These are phyloP conservation scores for Pulveroboletus sp. DNA, from an alignment of 768 basidiomycete genomes.

Conservation along the genomic window DNA sequence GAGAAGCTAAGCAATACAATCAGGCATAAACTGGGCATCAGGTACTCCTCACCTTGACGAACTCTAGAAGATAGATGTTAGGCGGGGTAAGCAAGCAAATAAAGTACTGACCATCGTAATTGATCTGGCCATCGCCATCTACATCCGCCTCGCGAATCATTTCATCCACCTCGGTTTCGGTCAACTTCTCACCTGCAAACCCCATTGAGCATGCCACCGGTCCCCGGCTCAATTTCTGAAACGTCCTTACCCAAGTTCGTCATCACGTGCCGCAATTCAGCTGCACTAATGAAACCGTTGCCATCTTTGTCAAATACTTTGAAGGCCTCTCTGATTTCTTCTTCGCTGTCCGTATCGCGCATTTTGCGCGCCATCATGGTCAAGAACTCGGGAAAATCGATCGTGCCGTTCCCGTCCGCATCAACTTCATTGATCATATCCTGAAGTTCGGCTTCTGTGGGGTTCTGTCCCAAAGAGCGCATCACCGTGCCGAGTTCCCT, in stretches of 20 bases:
- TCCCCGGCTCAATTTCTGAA: too few species aligned
- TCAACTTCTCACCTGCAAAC: conserved; percentile 73
- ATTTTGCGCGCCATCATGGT: conserved; percentile 87
- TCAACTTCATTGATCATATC: conserved; percentile 97
- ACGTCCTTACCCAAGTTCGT: conserved; percentile 68
- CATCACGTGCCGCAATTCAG: conserved; percentile 91
- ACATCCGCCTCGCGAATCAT: conserved; percentile 97
- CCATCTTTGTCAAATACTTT: conserved; percentile 97
- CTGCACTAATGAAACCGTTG: conserved; percentile 84
- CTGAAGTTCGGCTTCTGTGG: conserved; percentile 86
- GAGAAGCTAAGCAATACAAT: conserved; percentile 10
- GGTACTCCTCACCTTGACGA: conserved; percentile 57
- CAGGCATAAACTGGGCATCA: not conserved
- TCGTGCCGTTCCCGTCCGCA: conserved; percentile 83
- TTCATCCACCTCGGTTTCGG: conserved; percentile 87
- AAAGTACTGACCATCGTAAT: conserved; percentile 64
- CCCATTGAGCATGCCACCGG: conserved; percentile 2
- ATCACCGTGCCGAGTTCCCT: conserved; percentile 91
- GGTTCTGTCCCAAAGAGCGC: conserved; percentile 91
- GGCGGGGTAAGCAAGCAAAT: not conserved
- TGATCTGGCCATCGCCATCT: conserved; percentile 93
- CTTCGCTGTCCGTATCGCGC: conserved; percentile 89
- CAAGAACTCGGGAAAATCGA: conserved; percentile 83
- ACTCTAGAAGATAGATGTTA: conserved; percentile 46
- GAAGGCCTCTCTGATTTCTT: conserved; percentile 96